These are phyloP conservation scores for Colletotrichum truncatum DNA, from an alignment of 2,329 filamentous ascomycete species.

Conservation along the genomic window DNA sequence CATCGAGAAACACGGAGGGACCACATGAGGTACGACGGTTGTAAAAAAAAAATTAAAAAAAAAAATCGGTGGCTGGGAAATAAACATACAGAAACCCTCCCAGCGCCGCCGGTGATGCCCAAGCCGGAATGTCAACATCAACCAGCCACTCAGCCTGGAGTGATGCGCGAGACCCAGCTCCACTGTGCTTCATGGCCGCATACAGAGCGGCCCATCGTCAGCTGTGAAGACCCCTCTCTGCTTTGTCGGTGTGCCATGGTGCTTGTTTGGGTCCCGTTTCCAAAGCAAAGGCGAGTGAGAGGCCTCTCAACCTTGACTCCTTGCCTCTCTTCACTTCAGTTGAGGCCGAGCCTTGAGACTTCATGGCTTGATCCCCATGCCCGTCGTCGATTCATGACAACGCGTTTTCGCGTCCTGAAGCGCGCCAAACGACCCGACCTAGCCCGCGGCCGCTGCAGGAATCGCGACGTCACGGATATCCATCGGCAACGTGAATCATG, in stretches of 20 bases:
- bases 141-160: constrained; percentile 29
- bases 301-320: not conserved
- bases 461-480: constrained; percentile 22
- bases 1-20: constrained; percentile 7
- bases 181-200: constrained; percentile 39
- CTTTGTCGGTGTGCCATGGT: constrained; percentile 24
- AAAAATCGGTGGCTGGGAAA: constrained; percentile 30
- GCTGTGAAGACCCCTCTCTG: constrained; percentile 21
- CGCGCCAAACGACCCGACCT: constrained; percentile 19
- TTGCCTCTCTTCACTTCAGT: not conserved
- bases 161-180: constrained; percentile 32
- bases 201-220: constrained; percentile 33
- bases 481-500: constrained; percentile 27
- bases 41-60: not conserved
- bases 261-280: constrained; percentile 15
- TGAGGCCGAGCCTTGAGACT: not conserved
- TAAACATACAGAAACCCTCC: constrained; percentile 15
- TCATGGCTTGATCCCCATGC: not conserved
- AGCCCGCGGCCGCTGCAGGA: constrained; percentile 15
- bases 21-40: not conserved
- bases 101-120: constrained; percentile 28
- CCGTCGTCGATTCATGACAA: constrained; percentile 4
- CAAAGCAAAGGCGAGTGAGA: not conserved
- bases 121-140: constrained; percentile 25
- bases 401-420: constrained; percentile 25